Evolutionary conservation across 176 grass and related monocot species (phyloP).

Genomic region (Hyparrhenia diplandra): DNA sequence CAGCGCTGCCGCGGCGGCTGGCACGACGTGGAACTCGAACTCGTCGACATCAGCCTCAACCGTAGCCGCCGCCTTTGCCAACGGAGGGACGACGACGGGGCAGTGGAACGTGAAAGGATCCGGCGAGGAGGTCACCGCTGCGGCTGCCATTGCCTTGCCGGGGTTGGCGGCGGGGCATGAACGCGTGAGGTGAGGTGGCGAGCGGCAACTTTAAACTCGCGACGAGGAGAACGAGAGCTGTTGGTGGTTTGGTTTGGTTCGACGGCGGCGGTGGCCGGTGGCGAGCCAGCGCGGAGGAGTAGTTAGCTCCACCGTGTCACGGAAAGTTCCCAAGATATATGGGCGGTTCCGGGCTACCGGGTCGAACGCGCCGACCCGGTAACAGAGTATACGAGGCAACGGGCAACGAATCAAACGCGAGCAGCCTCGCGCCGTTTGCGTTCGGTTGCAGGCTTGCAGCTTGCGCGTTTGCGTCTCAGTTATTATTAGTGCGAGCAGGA

Average conservation of each 20-base stretch:
- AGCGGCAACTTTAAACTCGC: background rate
- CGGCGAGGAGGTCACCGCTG: slow-evolving; percentile 24
- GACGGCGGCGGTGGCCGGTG: slow-evolving; percentile 6
- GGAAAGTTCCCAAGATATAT: slow-evolving; percentile 25
- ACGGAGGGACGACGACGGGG: background rate
- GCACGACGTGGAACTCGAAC: slow-evolving; percentile 58
- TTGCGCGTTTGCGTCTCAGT: background rate
- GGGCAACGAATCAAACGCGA: background rate
- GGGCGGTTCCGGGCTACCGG: slow-evolving; percentile 1
- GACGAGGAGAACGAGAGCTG: background rate
- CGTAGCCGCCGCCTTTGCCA: background rate
- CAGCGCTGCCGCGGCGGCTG: slow-evolving; percentile 36
- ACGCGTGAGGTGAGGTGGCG: background rate
- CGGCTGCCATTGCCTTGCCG: slow-evolving; percentile 48
- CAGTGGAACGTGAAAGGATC: slow-evolving; percentile 33
- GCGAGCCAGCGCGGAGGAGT: slow-evolving; percentile 13
- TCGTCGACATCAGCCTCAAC: background rate
- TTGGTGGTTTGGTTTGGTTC: background rate
- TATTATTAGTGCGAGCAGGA: background rate
- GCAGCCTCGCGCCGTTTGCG: too few relatives aligned
- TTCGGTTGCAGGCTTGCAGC: too few relatives aligned
- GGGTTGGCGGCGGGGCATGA: slow-evolving; percentile 36
- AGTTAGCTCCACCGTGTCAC: slow-evolving; percentile 37
- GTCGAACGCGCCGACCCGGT: background rate
- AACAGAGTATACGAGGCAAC: slow-evolving; percentile 41